Evolutionary conservation across 2,329 filamentous ascomycete species (phyloP).

Genomic region (Ophiobolus disseminans): DNA sequence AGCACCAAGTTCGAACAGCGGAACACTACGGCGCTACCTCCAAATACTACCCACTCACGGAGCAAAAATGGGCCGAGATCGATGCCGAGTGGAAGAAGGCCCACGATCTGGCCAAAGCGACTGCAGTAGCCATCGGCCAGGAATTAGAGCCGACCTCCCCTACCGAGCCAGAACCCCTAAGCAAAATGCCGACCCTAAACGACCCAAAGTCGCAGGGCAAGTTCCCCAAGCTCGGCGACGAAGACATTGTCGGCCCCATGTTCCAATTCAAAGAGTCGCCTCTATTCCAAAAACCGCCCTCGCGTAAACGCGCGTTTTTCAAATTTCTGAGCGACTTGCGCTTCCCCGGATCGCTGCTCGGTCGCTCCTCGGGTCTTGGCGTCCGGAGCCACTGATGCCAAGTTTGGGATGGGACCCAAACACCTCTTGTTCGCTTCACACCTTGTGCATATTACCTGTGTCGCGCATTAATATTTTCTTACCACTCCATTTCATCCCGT

Average conservation of each 20-base stretch:
- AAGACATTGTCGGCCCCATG: constrained; percentile 95
- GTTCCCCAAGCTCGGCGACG: constrained; percentile 85
- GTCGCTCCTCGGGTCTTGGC: constrained; percentile 37
- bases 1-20: constrained; percentile 84
- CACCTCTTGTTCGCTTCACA: constrained; percentile 23
- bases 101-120: constrained; percentile 68
- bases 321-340: constrained; percentile 49
- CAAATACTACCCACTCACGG: constrained; percentile 83
- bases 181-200: constrained; percentile 72
- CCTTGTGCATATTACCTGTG: too few relatives aligned
- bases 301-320: constrained; percentile 48
- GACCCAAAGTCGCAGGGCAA: constrained; percentile 75
- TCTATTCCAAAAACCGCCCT: constrained; percentile 48
- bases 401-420: constrained; percentile 6
- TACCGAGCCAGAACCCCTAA: constrained; percentile 62
- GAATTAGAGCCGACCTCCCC: constrained; percentile 48
- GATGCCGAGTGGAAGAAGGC: constrained; percentile 76
- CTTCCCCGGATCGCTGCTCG: constrained; percentile 44
- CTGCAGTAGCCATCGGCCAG: constrained; percentile 45
- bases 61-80: constrained; percentile 86
- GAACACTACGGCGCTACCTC: constrained; percentile 92
- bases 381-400: constrained; percentile 32
- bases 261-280: constrained; percentile 54
- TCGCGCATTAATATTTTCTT: too few relatives aligned
- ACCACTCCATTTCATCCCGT: constrained; percentile 25